Evolutionary conservation across 176 grass and related monocot genomes (phyloP).

Genomic region (Paspalum vaginatum): DNA sequence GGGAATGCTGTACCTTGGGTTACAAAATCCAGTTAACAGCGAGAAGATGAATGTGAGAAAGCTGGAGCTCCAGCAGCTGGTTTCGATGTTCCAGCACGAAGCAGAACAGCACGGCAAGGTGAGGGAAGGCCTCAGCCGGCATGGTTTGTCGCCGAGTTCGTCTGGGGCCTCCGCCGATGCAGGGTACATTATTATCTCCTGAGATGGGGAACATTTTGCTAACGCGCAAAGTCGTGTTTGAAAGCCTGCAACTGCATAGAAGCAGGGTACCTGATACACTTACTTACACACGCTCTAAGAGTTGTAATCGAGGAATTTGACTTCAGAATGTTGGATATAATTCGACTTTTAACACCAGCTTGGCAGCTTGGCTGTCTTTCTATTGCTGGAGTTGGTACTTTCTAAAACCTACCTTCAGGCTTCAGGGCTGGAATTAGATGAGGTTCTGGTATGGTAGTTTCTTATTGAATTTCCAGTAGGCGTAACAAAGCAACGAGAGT

Average conservation of each 20-base stretch:
- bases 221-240: neutral
- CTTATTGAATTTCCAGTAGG: constrained; percentile 1
- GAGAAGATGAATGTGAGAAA: constrained; percentile 87
- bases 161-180: constrained; percentile 44
- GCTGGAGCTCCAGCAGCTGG: constrained; percentile 86
- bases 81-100: constrained; percentile 91
- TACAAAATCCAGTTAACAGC: constrained; percentile 75
- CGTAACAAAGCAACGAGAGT: neutral
- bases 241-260: neutral
- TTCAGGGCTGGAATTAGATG: neutral
- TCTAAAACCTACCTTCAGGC: neutral
- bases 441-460: neutral
- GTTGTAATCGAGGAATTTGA: constrained; percentile 15
- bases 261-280: neutral
- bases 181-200: constrained; percentile 69
- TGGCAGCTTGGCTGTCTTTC: neutral
- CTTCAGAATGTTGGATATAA: constrained; percentile 6
- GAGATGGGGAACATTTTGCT: neutral
- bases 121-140: constrained; percentile 63
- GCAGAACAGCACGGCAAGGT: constrained; percentile 91
- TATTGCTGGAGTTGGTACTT: neutral
- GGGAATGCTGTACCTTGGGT: constrained; percentile 85
- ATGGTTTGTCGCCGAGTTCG: constrained; percentile 32
- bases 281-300: neutral
- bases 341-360: neutral